These are phyloP conservation scores for Trichosanthes truncata DNA, from an alignment of 306 rosid species.

Conservation along the genomic window DNA sequence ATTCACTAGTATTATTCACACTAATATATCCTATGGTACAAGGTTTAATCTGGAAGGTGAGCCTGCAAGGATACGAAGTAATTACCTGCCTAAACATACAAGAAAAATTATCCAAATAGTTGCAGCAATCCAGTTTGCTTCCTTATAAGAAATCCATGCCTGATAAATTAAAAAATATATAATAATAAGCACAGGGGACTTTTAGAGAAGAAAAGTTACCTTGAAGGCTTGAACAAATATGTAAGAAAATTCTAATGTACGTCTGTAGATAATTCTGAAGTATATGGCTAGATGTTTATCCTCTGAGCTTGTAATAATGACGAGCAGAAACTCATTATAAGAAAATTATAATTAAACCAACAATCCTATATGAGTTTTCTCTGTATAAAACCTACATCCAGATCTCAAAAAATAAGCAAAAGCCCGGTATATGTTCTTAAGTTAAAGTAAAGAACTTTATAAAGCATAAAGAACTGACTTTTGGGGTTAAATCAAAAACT, in stretches of 20 bases:
- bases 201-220: neutral
- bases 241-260: neutral
- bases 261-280: neutral
- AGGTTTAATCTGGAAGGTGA: neutral
- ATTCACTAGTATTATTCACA: neutral
- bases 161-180: constrained; percentile 16
- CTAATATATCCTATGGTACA: neutral
- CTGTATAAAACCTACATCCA: neutral
- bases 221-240: neutral
- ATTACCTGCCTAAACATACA: constrained; percentile 37
- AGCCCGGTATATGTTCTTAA: neutral
- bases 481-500: neutral
- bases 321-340: neutral
- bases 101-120: constrained; percentile 51
- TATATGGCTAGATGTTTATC: neutral
- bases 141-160: constrained; percentile 75
- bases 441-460: neutral
- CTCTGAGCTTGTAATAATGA: no score
- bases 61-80: neutral
- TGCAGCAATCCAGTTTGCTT: constrained; percentile 51
- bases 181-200: neutral
- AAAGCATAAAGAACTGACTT: neutral
- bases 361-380: neutral
- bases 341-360: neutral
- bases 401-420: neutral